phyloP scores from a whole-genome alignment of 2,329 filamentous ascomycete genomes.

The Drechslerella coelobrocha region DNA sequence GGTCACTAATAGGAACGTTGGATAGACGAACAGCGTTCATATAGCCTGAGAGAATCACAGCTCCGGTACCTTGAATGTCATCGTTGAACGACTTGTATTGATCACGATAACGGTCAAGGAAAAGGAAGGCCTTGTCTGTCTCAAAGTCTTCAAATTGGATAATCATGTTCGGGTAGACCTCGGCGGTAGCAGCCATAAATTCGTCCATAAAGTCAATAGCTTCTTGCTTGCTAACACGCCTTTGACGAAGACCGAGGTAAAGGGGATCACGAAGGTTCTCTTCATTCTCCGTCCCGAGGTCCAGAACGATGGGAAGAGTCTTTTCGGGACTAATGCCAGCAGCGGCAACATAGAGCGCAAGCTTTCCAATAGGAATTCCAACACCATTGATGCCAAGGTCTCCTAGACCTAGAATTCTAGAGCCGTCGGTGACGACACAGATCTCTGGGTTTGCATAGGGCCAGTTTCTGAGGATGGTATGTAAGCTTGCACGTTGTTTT shows the following conservation, averaged over 20 bases:
- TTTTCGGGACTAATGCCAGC: conserved; percentile 90
- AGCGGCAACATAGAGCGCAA: conserved; percentile 91
- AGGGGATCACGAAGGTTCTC: conserved; percentile 72
- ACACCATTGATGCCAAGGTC: conserved; percentile 97
- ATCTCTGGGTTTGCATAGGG: conserved; percentile 88
- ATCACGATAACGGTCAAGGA: conserved; percentile 85
- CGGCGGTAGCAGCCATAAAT: conserved; percentile 88
- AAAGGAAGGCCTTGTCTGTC: conserved; percentile 80
- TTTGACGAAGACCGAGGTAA: conserved; percentile 87
- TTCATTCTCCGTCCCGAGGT: conserved; percentile 71
- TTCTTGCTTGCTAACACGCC: conserved; percentile 77
- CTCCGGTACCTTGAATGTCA: conserved; percentile 95
- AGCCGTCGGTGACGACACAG: conserved; percentile 97
- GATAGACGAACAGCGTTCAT: conserved; percentile 76
- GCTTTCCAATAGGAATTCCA: conserved; percentile 96
- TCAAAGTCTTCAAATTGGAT: conserved; percentile 99
- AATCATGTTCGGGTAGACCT: conserved; percentile 70
- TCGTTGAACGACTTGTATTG: conserved; percentile 97
- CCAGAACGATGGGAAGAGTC: conserved; percentile 75
- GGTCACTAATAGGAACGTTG: conserved; percentile 82
- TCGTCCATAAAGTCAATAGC: conserved; percentile 95
- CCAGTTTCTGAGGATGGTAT: conserved; percentile 91
- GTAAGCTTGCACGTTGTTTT: conserved; percentile 88
- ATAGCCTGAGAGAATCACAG: conserved; percentile 86
- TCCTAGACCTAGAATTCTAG: conserved; percentile 87